phyloP scores from a whole-genome alignment of 805 yeast genomes.

The Teunomyces funiuensis region DNA sequence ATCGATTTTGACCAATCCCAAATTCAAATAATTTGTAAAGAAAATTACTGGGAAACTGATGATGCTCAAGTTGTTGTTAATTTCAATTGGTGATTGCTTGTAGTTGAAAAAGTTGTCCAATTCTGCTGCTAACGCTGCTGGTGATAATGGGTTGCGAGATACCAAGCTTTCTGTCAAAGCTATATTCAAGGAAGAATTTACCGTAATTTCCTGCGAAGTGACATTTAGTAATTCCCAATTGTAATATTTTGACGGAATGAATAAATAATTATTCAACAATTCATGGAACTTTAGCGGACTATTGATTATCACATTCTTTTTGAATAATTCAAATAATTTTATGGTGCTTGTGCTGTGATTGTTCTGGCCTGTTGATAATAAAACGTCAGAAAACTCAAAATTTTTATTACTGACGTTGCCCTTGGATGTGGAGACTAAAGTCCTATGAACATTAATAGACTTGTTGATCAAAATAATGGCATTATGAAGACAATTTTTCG shows the following conservation, averaged over 20 bases:
- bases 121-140: slow-evolving; percentile 12
- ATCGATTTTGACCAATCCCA: slow-evolving; percentile 24
- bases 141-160: slow-evolving; percentile 10
- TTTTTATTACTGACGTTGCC: background rate
- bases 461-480: slow-evolving; percentile 54
- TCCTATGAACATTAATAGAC: slow-evolving; percentile 20
- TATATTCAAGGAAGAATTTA: slow-evolving; percentile 16
- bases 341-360: background rate
- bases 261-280: slow-evolving; percentile 47
- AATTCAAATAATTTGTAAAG: slow-evolving; percentile 30
- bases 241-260: slow-evolving; percentile 36
- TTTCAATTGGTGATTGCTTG: slow-evolving; percentile 13
- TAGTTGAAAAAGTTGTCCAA: slow-evolving; percentile 16
- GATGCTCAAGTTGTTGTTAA: slow-evolving; percentile 54
- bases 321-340: slow-evolving; percentile 40
- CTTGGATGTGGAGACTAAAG: slow-evolving; percentile 3
- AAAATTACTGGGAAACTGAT: slow-evolving; percentile 50
- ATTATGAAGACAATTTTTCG: slow-evolving; percentile 48
- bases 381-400: background rate
- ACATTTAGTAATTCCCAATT: slow-evolving; percentile 47
- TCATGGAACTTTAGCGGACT: slow-evolving; percentile 53
- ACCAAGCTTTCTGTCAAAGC: slow-evolving; percentile 17
- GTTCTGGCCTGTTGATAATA: slow-evolving; percentile 1
- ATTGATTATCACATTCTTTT: slow-evolving; percentile 48
- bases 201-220: slow-evolving; percentile 49